Percentiles rank a stretch among this genome's conserved stretches.
Evolutionary conservation across 1,284 basidiomycete species (phyloP).

Genomic region (Pseudozyma sp.): DNA sequence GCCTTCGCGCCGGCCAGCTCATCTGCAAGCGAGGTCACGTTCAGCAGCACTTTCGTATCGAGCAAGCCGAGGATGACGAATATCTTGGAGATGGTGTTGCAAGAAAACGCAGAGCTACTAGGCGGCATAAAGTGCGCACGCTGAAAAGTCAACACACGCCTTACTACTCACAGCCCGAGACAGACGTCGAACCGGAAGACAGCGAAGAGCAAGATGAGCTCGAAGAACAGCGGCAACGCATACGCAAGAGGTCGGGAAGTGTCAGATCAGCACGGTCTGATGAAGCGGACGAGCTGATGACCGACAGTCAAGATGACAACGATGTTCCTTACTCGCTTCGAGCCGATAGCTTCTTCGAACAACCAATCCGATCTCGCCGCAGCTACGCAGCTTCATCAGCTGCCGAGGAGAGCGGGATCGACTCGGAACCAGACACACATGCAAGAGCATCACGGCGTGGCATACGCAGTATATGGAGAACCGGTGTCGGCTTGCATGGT

Average conservation of each 20-base stretch:
- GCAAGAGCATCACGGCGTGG: slow-evolving; percentile 31
- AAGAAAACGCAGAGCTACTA: slow-evolving; percentile 24
- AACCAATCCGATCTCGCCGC: slow-evolving; percentile 10
- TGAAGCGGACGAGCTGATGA: slow-evolving; percentile 4
- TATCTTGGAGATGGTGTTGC: slow-evolving; percentile 44
- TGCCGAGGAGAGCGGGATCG: slow-evolving; percentile 30
- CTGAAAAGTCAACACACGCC: slow-evolving; percentile 47
- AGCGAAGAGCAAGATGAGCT: slow-evolving; percentile 30
- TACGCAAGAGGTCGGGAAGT: slow-evolving; percentile 24
- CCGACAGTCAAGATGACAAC: slow-evolving; percentile 10
- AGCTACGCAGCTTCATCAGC: slow-evolving; percentile 39
- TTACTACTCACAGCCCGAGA: slow-evolving; percentile 37
- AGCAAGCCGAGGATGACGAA: slow-evolving; percentile 48
- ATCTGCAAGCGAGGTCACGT: slow-evolving; percentile 56
- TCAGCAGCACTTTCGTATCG: slow-evolving; percentile 49
- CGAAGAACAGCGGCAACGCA: slow-evolving; percentile 11
- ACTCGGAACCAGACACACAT: slow-evolving; percentile 26
- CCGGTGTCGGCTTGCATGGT: slow-evolving; percentile 41
- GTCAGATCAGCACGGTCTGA: slow-evolving; percentile 16
- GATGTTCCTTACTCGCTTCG: slow-evolving; percentile 29
- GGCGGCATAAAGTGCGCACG: slow-evolving; percentile 27
- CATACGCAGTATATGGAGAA: slow-evolving; percentile 31
- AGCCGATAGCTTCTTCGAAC: slow-evolving; percentile 42
- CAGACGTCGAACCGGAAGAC: slow-evolving; percentile 42
- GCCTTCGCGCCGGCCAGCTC: slow-evolving; percentile 44